A percentile compares a stretch with the other conserved stretches of the same genome.
Evolutionary conservation across 2,329 filamentous ascomycete genomes (phyloP).

Genomic region (Alternaria ventricosa): DNA sequence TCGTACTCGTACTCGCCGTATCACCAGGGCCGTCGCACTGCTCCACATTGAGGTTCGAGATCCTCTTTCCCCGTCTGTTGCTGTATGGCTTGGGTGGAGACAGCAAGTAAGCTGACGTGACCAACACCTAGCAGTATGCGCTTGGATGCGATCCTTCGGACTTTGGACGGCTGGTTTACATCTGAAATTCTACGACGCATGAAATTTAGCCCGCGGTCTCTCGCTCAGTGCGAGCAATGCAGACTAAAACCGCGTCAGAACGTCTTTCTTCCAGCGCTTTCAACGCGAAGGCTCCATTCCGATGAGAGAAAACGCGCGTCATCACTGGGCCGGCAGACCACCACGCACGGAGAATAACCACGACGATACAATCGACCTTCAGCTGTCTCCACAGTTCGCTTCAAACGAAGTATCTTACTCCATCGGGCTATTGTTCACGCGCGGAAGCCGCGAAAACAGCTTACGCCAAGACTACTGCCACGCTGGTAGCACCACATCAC

Average conservation of each 20-base stretch:
- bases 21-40: slow-evolving; percentile 9
- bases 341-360: background rate
- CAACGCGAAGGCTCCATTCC: too few relatives aligned
- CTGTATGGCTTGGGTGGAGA: background rate
- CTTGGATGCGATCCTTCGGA: slow-evolving; percentile 8
- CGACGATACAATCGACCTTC: background rate
- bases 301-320: background rate
- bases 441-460: background rate
- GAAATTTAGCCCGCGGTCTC: accelerated
- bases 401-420: background rate
- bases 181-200: background rate
- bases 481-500: background rate
- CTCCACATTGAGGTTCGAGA: slow-evolving; percentile 15
- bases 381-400: background rate
- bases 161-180: slow-evolving; percentile 3
- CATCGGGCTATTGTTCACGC: background rate
- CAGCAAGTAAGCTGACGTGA: slow-evolving; percentile 10
- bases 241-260: background rate
- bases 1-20: slow-evolving; percentile 11
- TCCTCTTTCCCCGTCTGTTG: slow-evolving; percentile 6
- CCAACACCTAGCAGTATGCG: slow-evolving; percentile 1
- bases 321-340: background rate
- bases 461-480: background rate
- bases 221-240: accelerated
- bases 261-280: background rate